Evolutionary conservation across 192 early-diverging fungal genomes (phyloP).

Genomic region (Nowakowskiella sp.): DNA sequence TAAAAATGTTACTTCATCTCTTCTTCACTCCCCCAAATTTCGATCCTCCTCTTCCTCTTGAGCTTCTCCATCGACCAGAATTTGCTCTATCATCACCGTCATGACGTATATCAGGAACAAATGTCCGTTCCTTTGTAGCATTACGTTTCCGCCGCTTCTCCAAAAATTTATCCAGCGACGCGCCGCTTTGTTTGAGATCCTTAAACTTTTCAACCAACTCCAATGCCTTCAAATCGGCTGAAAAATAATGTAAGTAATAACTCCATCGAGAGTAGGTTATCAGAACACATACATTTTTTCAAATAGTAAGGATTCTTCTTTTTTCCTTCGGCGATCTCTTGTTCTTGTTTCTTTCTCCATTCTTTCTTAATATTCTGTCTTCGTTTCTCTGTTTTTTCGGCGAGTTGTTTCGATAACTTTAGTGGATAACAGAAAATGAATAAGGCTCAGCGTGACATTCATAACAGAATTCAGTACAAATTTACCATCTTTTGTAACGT

Average conservation of each 20-base stretch:
- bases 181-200: conserved; percentile 51
- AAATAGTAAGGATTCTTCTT: conserved; percentile 74
- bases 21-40: no score
- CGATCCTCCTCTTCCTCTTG: no score
- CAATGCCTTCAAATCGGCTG: conserved; percentile 72
- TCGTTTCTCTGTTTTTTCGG: conserved; percentile 34
- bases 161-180: conserved; percentile 72
- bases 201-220: conserved; percentile 83
- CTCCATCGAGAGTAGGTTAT: background rate
- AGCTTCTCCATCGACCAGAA: no score
- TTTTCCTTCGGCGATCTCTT: conserved; percentile 79
- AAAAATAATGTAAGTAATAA: background rate
- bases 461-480: conserved; percentile 8
- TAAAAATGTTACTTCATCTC: no score
- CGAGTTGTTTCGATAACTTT: conserved; percentile 22
- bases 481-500: conserved; percentile 60
- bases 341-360: conserved; percentile 73
- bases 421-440: background rate
- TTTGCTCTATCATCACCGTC: no score
- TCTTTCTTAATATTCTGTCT: conserved; percentile 59
- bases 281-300: conserved; percentile 62
- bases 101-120: no score
- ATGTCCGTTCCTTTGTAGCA: conserved; percentile 80
- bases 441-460: background rate
- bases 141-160: conserved; percentile 94